phyloP scores from a whole-genome alignment of 2,329 filamentous ascomycete species.

The Cladorrhinum sp. region DNA sequence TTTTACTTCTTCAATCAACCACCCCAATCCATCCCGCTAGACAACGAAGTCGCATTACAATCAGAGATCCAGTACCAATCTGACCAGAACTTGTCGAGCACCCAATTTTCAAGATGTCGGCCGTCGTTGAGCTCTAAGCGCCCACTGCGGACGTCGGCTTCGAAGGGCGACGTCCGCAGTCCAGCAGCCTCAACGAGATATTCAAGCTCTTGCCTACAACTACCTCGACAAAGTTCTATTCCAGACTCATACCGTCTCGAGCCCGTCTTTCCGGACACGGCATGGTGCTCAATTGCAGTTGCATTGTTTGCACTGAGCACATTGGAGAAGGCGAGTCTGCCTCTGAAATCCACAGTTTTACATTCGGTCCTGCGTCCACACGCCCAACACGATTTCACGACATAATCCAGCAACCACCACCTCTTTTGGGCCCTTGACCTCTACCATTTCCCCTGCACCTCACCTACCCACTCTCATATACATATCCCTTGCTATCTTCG shows the following conservation, averaged over 20 bases:
- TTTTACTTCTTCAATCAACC: conserved; percentile 35
- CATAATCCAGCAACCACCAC: neutral
- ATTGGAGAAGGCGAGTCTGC: conserved; percentile 26
- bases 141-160: conserved; percentile 68
- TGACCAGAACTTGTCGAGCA: conserved; percentile 62
- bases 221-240: conserved; percentile 68
- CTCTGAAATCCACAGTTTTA: conserved; percentile 23
- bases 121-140: conserved; percentile 89
- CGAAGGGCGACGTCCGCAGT: conserved; percentile 60
- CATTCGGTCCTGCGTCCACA: conserved; percentile 17
- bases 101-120: conserved; percentile 56
- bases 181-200: conserved; percentile 79
- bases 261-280: conserved; percentile 16
- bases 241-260: conserved; percentile 50
- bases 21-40: conserved; percentile 40
- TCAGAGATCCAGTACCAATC: conserved; percentile 36
- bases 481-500: neutral
- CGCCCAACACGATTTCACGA: conserved; percentile 13
- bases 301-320: neutral
- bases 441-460: neutral
- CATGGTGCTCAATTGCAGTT: conserved; percentile 10
- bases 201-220: conserved; percentile 53
- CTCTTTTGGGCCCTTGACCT: neutral
- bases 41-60: conserved; percentile 64
- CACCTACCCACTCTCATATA: neutral